Conservation (phyloP, 306 rosid genomes). For the Chamaecrista fasciculata region DNA sequence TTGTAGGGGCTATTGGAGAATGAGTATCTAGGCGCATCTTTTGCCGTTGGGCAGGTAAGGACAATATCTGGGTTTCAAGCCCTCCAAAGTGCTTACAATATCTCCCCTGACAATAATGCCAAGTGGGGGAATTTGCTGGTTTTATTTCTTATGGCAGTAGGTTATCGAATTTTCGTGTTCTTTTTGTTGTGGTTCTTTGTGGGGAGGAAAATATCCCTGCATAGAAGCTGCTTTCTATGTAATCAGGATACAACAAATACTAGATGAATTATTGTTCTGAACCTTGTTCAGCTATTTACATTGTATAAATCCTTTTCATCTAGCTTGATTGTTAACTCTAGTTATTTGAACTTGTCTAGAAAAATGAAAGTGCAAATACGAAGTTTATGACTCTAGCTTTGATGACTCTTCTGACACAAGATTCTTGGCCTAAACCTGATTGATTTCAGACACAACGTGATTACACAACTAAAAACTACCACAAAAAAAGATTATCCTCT, state of each 20-base stretch:
- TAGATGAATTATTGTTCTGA: slow-evolving; percentile 45
- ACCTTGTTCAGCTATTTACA: slow-evolving; percentile 30
- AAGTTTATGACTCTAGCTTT: too few relatives aligned
- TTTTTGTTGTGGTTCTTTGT: slow-evolving; percentile 48
- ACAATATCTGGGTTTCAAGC: slow-evolving; percentile 91
- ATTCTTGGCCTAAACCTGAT: too few relatives aligned
- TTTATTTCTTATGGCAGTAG: slow-evolving; percentile 84
- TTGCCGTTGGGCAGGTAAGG: slow-evolving; percentile 94
- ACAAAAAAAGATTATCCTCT: too few relatives aligned
- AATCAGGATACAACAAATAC: slow-evolving; percentile 50
- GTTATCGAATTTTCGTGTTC: slow-evolving; percentile 68
- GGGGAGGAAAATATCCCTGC: slow-evolving; percentile 47
- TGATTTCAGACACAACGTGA: too few relatives aligned
- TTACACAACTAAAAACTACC: too few relatives aligned
- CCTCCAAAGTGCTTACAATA: slow-evolving; percentile 69
- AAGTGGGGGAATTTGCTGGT: slow-evolving; percentile 89
- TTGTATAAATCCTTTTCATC: slow-evolving; percentile 38
- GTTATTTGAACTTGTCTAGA: slow-evolving; percentile 35
- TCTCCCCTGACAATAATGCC: slow-evolving; percentile 61
- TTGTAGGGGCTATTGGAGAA: slow-evolving; percentile 89
- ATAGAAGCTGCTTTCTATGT: slow-evolving; percentile 51
- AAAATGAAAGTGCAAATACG: slow-evolving; percentile 38
- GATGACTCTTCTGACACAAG: too few relatives aligned
- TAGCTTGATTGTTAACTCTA: slow-evolving; percentile 31
- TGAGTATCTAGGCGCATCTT: slow-evolving; percentile 78